Evolutionary conservation across 129 eudicot genomes (phyloP).

Genomic region (Tagetes patula): DNA sequence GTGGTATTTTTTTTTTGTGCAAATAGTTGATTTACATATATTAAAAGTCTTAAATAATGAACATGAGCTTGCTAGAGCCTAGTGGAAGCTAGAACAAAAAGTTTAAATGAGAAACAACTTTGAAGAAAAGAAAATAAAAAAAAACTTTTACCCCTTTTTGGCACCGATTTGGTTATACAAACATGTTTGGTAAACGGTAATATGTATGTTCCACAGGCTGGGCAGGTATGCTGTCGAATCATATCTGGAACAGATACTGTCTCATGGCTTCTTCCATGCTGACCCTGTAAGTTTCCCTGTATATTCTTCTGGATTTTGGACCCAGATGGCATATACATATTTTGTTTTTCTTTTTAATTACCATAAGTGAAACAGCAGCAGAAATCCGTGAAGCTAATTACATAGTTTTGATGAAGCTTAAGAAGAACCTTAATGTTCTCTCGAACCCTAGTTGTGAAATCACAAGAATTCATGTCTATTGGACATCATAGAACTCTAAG

Average conservation of each 20-base stretch:
- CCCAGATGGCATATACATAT: slow-evolving; percentile 12
- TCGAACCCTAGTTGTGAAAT: slow-evolving; percentile 2
- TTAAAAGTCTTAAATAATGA: neutral
- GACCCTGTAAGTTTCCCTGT: slow-evolving; percentile 74
- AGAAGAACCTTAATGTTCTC: neutral
- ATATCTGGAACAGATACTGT: slow-evolving; percentile 84
- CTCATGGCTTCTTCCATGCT: slow-evolving; percentile 97
- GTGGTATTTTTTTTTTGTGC: neutral
- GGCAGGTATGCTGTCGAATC: slow-evolving; percentile 98
- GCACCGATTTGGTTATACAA: neutral
- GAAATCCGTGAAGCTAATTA: neutral
- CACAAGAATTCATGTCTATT: neutral
- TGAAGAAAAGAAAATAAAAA: neutral
- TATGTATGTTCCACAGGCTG: slow-evolving; percentile 53
- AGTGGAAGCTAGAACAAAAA: slow-evolving; percentile 15
- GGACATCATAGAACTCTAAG: slow-evolving; percentile 17
- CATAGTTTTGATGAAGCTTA: slow-evolving; percentile 1
- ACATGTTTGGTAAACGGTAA: slow-evolving; percentile 22
- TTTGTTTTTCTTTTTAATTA: neutral
- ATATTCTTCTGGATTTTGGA: slow-evolving; percentile 10
- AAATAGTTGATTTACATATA: neutral
- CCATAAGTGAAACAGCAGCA: neutral
- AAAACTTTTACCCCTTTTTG: neutral
- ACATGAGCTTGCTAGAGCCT: slow-evolving; percentile 22
- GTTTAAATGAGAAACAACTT: neutral